These are phyloP conservation scores for Claviceps quebecensis DNA, from an alignment of 2,329 filamentous ascomycete genomes.

Conservation along the genomic window DNA sequence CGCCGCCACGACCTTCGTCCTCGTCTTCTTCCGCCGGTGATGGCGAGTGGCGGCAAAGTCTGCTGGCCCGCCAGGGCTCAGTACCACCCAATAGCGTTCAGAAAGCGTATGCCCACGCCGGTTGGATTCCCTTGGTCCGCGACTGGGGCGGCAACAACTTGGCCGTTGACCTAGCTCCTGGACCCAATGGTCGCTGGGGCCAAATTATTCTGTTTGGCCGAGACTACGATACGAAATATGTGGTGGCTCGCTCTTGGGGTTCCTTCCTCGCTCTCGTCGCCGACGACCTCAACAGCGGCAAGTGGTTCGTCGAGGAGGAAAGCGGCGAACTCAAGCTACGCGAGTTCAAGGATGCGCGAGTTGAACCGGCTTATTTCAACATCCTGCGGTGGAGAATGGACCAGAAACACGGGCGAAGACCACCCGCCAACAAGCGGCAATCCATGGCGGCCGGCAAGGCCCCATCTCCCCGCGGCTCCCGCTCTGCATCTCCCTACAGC, in stretches of 20 bases:
- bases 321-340: slow-evolving; percentile 79
- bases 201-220: slow-evolving; percentile 94
- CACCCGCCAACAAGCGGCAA: slow-evolving; percentile 32
- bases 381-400: slow-evolving; percentile 92
- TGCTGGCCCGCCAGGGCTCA: slow-evolving; percentile 72
- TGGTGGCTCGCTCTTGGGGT: slow-evolving; percentile 84
- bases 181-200: slow-evolving; percentile 81
- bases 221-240: slow-evolving; percentile 98
- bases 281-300: slow-evolving; percentile 79
- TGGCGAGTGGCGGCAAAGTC: slow-evolving; percentile 65
- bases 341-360: slow-evolving; percentile 77
- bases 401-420: slow-evolving; percentile 73
- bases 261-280: slow-evolving; percentile 75
- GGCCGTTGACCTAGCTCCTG: slow-evolving; percentile 82
- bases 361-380: slow-evolving; percentile 87
- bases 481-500: slow-evolving; percentile 46
- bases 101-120: slow-evolving; percentile 83
- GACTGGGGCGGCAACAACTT: slow-evolving; percentile 99
- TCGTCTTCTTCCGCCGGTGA: slow-evolving; percentile 34
- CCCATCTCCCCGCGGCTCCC: slow-evolving; percentile 32
- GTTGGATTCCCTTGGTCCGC: slow-evolving; percentile 89
- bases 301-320: slow-evolving; percentile 88
- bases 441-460: slow-evolving; percentile 31
- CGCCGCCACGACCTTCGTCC: slow-evolving; percentile 20
- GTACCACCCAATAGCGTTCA: slow-evolving; percentile 78